Percentiles rank a stretch among this genome's conserved stretches.
These are phyloP conservation scores for Kodamaea hsintzibuensis DNA, from an alignment of 805 yeast species.

Conservation along the genomic window DNA sequence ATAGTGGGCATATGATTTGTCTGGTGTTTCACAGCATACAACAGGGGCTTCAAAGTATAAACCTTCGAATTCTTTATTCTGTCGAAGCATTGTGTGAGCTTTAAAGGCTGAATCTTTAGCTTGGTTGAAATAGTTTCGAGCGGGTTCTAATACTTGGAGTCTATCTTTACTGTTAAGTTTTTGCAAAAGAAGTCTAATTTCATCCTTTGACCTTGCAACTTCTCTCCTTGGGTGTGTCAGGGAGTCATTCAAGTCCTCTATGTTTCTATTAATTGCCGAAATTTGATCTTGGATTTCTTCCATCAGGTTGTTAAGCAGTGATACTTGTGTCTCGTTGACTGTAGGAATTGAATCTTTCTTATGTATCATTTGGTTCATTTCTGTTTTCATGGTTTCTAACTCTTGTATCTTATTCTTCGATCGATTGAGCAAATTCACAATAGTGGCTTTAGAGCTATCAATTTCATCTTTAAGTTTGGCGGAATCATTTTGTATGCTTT, in stretches of 20 bases:
- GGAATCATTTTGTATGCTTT: constrained; percentile 9
- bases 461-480: constrained; percentile 16
- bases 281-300: constrained; percentile 21
- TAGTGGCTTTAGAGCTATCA: constrained; percentile 19
- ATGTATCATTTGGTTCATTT: constrained; percentile 12
- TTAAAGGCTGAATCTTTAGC: constrained; percentile 32
- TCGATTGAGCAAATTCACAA: constrained; percentile 8
- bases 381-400: constrained; percentile 11
- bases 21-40: constrained; percentile 57
- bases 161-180: constrained; percentile 50
- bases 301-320: constrained; percentile 21
- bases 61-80: constrained; percentile 35
- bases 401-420: constrained; percentile 15
- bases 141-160: constrained; percentile 44
- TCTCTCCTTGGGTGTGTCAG: constrained; percentile 8
- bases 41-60: constrained; percentile 74
- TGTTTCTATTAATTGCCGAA: constrained; percentile 9
- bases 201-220: constrained; percentile 14
- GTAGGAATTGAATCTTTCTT: constrained; percentile 26
- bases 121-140: constrained; percentile 29
- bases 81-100: constrained; percentile 43
- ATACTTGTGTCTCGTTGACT: constrained; percentile 30
- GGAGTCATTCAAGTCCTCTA: constrained; percentile 13
- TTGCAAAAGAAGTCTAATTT: constrained; percentile 16
- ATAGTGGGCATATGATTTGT: constrained; percentile 50